Evolutionary conservation across 495 filamentous ascomycete genomes (phyloP).

Genomic region (Stereocaulon alpinum): DNA sequence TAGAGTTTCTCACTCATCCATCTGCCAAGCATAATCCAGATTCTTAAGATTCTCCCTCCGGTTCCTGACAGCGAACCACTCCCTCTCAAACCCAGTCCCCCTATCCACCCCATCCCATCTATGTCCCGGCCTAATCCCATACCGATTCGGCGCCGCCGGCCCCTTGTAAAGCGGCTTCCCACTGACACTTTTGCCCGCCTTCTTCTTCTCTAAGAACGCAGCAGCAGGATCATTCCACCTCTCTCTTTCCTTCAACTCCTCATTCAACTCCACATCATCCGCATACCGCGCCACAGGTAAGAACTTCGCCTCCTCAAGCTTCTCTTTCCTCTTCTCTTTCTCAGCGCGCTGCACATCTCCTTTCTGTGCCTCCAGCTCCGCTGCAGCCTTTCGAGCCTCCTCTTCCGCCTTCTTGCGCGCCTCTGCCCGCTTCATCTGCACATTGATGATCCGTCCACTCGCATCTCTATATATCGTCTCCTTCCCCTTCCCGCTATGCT

Average conservation of each 20-base stretch:
- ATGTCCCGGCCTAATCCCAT: conserved; percentile 85
- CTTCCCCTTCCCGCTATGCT: conserved; percentile 34
- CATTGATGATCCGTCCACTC: conserved; percentile 80
- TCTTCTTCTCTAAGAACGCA: conserved; percentile 55
- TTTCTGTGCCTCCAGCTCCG: conserved; percentile 53
- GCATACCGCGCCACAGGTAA: conserved; percentile 69
- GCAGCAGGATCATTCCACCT: conserved; percentile 94
- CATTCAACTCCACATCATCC: conserved; percentile 78
- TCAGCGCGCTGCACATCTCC: conserved; percentile 71
- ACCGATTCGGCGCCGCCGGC: conserved; percentile 76
- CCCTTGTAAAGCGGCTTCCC: conserved; percentile 74
- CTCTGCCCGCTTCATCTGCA: conserved; percentile 81
- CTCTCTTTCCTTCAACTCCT: conserved; percentile 59
- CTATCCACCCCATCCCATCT: conserved; percentile 97
- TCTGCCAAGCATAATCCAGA: conserved; percentile 78
- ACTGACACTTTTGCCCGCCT: conserved; percentile 37
- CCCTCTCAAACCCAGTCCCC: conserved; percentile 86
- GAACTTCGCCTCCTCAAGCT: conserved; percentile 63
- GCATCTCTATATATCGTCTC: conserved; percentile 94
- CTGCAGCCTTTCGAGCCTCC: conserved; percentile 51
- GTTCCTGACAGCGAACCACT: conserved; percentile 84
- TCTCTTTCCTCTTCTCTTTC: conserved; percentile 46
- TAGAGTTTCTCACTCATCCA: conserved; percentile 19
- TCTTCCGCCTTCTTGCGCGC: conserved; percentile 63
- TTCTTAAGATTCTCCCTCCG: conserved; percentile 58